Conservation (phyloP, 352 stramenopile species). For the Phytophthora niederhauseri region DNA sequence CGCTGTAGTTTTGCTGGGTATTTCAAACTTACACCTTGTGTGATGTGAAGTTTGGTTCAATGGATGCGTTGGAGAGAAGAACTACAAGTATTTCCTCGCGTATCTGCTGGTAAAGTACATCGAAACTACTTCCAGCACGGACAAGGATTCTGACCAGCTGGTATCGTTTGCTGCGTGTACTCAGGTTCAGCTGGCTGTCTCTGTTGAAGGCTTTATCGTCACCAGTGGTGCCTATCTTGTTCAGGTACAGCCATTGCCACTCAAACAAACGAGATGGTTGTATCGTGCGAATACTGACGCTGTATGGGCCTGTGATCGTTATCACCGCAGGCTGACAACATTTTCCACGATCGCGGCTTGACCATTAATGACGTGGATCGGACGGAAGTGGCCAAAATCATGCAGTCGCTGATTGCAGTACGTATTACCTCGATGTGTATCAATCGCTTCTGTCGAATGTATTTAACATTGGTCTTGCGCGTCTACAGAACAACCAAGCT, state of each 20-base stretch:
- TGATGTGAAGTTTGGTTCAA: constrained; percentile 83
- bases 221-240: constrained; percentile 63
- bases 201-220: constrained; percentile 56
- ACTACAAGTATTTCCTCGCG: constrained; percentile 80
- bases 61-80: constrained; percentile 79
- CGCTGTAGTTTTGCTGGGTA: neutral
- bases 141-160: neutral
- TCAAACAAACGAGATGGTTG: neutral
- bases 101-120: constrained; percentile 49
- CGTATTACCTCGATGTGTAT: constrained; percentile 7
- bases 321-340: constrained; percentile 41
- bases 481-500: constrained; percentile 58
- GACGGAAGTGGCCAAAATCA: constrained; percentile 40
- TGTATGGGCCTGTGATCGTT: neutral
- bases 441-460: neutral
- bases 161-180: neutral
- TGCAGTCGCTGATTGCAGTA: constrained; percentile 66
- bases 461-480: constrained; percentile 8
- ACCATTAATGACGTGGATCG: constrained; percentile 25
- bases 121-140: neutral
- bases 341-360: constrained; percentile 32
- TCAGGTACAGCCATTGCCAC: constrained; percentile 31
- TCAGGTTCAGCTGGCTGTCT: constrained; percentile 54
- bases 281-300: constrained; percentile 2
- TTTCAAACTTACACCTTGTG: constrained; percentile 5